Percentiles rank a stretch among this genome's conserved stretches.
Evolutionary conservation across 108 stramenopile species (phyloP).

Genomic region (Pseudonitzschia multistriata): DNA sequence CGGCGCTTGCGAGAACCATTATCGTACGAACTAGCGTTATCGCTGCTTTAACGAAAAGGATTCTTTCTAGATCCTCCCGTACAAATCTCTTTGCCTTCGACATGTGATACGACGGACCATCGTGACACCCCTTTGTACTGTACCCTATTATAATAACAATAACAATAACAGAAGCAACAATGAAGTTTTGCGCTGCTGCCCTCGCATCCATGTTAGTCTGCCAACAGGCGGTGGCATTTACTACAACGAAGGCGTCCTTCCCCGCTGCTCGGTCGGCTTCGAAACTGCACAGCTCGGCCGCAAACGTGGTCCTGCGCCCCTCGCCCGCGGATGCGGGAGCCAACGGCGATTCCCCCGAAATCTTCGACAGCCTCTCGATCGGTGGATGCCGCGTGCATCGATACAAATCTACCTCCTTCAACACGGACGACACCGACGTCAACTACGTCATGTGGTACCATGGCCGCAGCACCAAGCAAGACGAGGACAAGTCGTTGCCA

Average conservation of each 20-base stretch:
- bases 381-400: conserved; percentile 79
- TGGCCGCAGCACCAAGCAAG: conserved; percentile 48
- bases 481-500: conserved; percentile 45
- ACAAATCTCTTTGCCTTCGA: neutral
- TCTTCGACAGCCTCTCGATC: conserved; percentile 58
- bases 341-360: neutral
- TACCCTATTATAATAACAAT: neutral
- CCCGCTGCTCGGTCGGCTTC: neutral
- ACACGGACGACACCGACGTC: conserved; percentile 32
- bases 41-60: neutral
- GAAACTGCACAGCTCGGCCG: neutral
- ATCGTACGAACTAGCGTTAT: neutral
- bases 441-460: conserved; percentile 92
- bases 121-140: neutral
- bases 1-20: no score
- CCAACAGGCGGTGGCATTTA: neutral
- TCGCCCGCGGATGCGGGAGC: neutral
- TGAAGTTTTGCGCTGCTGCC: neutral
- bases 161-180: neutral
- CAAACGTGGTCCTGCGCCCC: neutral
- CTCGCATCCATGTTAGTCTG: neutral
- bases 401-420: conserved; percentile 39
- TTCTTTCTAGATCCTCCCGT: neutral
- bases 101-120: neutral
- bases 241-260: neutral